These are phyloP conservation scores for Cladophialophora exuberans DNA, from an alignment of 2,329 filamentous ascomycete species.

Conservation along the genomic window DNA sequence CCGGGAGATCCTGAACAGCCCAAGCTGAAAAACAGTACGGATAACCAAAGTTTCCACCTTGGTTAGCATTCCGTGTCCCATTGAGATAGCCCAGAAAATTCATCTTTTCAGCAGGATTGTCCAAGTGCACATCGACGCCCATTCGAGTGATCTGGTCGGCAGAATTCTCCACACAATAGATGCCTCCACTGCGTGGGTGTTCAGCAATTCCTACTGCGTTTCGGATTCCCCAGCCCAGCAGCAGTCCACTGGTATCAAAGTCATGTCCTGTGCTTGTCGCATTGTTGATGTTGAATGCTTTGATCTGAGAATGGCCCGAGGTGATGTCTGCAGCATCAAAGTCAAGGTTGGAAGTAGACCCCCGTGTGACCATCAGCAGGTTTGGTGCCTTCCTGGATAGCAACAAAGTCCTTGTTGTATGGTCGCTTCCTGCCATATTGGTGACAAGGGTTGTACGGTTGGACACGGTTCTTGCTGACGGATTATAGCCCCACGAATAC, in stretches of 20 bases:
- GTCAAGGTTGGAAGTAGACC: conserved; percentile 68
- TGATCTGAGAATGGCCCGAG: conserved; percentile 69
- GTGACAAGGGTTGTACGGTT: conserved; percentile 59
- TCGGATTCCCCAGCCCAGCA: conserved; percentile 69
- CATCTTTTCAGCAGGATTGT: conserved; percentile 75
- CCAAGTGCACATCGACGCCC: conserved; percentile 63
- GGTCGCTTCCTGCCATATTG: conserved; percentile 65
- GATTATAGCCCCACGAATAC: conserved; percentile 68
- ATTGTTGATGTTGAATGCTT: conserved; percentile 60
- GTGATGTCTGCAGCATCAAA: conserved; percentile 51
- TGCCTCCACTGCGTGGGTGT: conserved; percentile 49
- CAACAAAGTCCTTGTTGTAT: conserved; percentile 69
- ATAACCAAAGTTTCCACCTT: conserved; percentile 66
- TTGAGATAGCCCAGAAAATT: conserved; percentile 70
- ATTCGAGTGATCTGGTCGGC: conserved; percentile 65
- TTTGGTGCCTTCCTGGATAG: conserved; percentile 59
- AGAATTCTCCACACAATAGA: conserved; percentile 69
- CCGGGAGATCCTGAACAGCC: conserved; percentile 56
- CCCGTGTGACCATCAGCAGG: conserved; percentile 67
- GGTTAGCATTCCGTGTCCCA: conserved; percentile 45
- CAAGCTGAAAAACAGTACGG: conserved; percentile 71
- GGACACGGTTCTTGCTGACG: conserved; percentile 49
- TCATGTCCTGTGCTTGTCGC: conserved; percentile 44
- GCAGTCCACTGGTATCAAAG: conserved; percentile 55
- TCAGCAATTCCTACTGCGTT: conserved; percentile 73